Conservation (phyloP, 208 protist species). For the Phytomonas serpens region DNA sequence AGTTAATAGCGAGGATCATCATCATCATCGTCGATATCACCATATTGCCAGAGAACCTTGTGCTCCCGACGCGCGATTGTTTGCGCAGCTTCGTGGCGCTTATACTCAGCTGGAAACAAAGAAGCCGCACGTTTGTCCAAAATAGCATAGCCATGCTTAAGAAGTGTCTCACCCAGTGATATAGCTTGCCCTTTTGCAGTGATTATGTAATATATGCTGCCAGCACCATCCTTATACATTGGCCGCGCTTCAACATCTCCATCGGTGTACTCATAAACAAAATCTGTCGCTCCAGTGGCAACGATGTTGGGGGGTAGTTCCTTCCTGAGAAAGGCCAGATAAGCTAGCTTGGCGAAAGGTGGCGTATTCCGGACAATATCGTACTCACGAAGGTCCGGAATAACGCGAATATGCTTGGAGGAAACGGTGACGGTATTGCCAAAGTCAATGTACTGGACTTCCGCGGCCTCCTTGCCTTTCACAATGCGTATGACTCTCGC, state of each 20-base stretch:
- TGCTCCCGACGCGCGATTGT: slow-evolving; percentile 73
- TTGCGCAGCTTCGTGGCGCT: slow-evolving; percentile 58
- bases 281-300: slow-evolving; percentile 32
- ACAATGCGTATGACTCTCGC: slow-evolving; percentile 46
- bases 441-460: slow-evolving; percentile 86
- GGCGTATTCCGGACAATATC: slow-evolving; percentile 52
- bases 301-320: slow-evolving; percentile 30
- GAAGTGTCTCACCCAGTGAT: slow-evolving; percentile 74
- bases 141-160: slow-evolving; percentile 66
- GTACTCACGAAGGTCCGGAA: slow-evolving; percentile 64
- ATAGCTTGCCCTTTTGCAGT: slow-evolving; percentile 43
- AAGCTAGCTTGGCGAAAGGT: slow-evolving; percentile 45
- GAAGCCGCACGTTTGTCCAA: slow-evolving; percentile 45
- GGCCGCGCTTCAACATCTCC: slow-evolving; percentile 64
- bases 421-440: slow-evolving; percentile 60
- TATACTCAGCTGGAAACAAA: slow-evolving; percentile 42
- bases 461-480: slow-evolving; percentile 24
- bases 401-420: slow-evolving; percentile 42
- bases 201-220: slow-evolving; percentile 60
- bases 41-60: slow-evolving; percentile 82
- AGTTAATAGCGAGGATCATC: slow-evolving; percentile 14
- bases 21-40: slow-evolving; percentile 69
- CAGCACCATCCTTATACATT: slow-evolving; percentile 60
- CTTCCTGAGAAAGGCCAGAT: slow-evolving; percentile 68
- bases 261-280: slow-evolving; percentile 62